These are phyloP conservation scores for Haplographium delicatum DNA, from an alignment of 495 filamentous ascomycete species.

Conservation along the genomic window DNA sequence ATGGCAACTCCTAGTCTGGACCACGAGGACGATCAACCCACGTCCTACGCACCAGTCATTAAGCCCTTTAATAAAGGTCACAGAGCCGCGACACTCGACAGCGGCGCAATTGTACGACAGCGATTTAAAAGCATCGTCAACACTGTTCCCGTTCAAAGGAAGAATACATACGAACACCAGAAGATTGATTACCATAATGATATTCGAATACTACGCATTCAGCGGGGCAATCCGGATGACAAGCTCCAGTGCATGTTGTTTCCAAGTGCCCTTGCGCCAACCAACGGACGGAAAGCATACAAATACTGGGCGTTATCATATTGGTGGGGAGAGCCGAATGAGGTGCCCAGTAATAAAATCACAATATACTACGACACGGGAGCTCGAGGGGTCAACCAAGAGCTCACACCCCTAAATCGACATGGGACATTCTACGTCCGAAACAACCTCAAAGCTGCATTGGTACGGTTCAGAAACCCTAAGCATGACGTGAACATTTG, in stretches of 20 bases:
- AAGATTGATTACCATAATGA: neutral
- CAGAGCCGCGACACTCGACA: neutral
- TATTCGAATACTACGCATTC: conserved; percentile 1
- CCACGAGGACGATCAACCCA: neutral
- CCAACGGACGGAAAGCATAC: neutral
- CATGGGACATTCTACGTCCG: conserved; percentile 3
- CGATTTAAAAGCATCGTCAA: neutral
- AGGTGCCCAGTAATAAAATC: conserved; percentile 3
- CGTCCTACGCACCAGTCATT: neutral
- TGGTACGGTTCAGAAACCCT: neutral
- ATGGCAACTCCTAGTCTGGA: neutral
- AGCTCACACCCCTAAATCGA: neutral
- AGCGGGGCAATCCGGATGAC: neutral
- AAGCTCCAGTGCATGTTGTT: conserved; percentile 1
- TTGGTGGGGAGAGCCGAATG: conserved; percentile 12
- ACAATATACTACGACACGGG: conserved; percentile 7
- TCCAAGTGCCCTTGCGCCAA: neutral
- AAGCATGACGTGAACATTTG: conserved; percentile 16
- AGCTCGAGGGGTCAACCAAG: conserved; percentile 1
- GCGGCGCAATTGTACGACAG: neutral
- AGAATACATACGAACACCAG: conserved; percentile 1
- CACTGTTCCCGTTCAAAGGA: neutral
- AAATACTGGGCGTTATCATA: conserved; percentile 6
- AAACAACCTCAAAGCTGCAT: conserved; percentile 7
- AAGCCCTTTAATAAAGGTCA: neutral